Evolutionary conservation across 1,284 basidiomycete genomes (phyloP).

Genomic region (Macrocystidia cucumis): DNA sequence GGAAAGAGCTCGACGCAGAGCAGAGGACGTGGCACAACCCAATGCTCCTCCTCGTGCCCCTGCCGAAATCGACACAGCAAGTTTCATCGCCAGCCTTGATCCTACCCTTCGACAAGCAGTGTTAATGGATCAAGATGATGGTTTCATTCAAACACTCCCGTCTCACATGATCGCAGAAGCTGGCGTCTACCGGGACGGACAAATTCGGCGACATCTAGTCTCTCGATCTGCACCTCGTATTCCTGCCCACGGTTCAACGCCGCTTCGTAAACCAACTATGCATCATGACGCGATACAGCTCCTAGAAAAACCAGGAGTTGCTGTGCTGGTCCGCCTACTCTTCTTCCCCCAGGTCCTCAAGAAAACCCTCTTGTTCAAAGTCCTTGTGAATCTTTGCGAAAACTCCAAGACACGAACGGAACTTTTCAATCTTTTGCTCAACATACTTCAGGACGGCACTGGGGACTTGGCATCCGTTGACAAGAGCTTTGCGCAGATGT

Average conservation of each 20-base stretch:
- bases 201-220: slow-evolving; percentile 25
- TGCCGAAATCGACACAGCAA: slow-evolving; percentile 77
- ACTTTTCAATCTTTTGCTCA: slow-evolving; percentile 87
- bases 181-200: slow-evolving; percentile 49
- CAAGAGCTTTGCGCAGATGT: slow-evolving; percentile 91
- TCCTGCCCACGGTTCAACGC: slow-evolving; percentile 22
- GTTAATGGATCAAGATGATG: slow-evolving; percentile 81
- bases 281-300: slow-evolving; percentile 90
- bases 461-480: slow-evolving; percentile 91
- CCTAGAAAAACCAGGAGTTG: slow-evolving; percentile 87
- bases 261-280: slow-evolving; percentile 40
- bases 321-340: slow-evolving; percentile 85
- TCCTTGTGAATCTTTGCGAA: slow-evolving; percentile 93
- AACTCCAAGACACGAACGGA: slow-evolving; percentile 90
- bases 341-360: slow-evolving; percentile 94
- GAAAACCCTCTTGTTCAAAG: slow-evolving; percentile 82
- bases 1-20: slow-evolving; percentile 65
- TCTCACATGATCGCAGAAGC: slow-evolving; percentile 82
- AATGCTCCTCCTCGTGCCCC: slow-evolving; percentile 36
- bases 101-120: slow-evolving; percentile 82
- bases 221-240: slow-evolving; percentile 28
- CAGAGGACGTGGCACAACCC: slow-evolving; percentile 32
- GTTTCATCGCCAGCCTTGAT: slow-evolving; percentile 83
- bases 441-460: slow-evolving; percentile 91
- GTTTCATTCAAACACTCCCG: slow-evolving; percentile 73